Conservation (phyloP, 2,329 filamentous ascomycete genomes). For the Coniella vitis region DNA sequence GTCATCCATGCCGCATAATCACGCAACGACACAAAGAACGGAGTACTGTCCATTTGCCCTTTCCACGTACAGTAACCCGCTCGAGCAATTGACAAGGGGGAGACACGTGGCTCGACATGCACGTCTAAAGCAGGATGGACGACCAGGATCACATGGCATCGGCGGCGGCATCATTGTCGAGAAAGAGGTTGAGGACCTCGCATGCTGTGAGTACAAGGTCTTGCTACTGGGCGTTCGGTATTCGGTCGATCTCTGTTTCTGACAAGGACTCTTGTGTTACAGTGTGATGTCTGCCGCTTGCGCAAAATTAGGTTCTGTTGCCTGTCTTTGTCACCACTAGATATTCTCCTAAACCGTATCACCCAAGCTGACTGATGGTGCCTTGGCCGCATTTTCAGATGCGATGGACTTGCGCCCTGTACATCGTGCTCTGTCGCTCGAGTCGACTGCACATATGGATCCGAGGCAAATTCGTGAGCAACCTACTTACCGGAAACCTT, state of each 20-base stretch:
- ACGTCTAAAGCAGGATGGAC: conserved; percentile 15
- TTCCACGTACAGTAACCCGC: too few relatives aligned
- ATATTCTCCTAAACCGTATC: neutral
- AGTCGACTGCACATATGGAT: conserved; percentile 35
- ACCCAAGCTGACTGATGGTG: conserved; percentile 7
- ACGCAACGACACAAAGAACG: too few relatives aligned
- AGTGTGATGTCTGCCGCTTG: conserved; percentile 42
- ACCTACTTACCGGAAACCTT: too few relatives aligned
- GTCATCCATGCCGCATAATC: conserved; percentile 1
- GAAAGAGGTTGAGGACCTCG: conserved; percentile 35
- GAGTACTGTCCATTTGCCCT: too few relatives aligned
- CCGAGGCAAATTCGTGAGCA: conserved; percentile 36
- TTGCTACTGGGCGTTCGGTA: too few relatives aligned
- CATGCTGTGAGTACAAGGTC: conserved; percentile 30
- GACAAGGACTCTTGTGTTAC: too few relatives aligned
- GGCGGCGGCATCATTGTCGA: conserved; percentile 24
- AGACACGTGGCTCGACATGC: conserved; percentile 1
- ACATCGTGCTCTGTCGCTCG: conserved; percentile 29
- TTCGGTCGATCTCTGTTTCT: too few relatives aligned
- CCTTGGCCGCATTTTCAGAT: conserved; percentile 25
- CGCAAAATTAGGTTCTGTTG: conserved; percentile 37
- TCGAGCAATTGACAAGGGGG: neutral
- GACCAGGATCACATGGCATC: conserved; percentile 15
- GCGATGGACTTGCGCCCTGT: conserved; percentile 41
- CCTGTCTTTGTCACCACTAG: neutral